Percentiles rank a stretch among this genome's conserved stretches.
These are phyloP conservation scores for Yueomyces sp. DNA, from an alignment of 1,139 yeast species.

Conservation along the genomic window DNA sequence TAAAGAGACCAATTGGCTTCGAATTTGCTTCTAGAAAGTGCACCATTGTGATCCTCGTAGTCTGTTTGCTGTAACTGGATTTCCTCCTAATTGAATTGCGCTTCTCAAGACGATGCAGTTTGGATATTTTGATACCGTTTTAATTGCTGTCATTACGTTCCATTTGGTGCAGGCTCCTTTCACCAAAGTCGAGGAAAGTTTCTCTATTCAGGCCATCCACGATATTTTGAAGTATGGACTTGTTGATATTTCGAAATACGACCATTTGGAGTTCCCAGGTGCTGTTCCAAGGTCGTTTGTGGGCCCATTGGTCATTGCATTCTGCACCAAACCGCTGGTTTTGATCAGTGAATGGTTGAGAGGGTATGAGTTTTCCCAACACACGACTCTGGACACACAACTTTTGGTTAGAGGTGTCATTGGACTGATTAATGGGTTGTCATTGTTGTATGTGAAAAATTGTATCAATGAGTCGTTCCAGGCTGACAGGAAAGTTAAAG, in stretches of 20 bases:
- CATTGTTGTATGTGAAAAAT: conserved; percentile 25
- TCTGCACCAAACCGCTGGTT: conserved; percentile 27
- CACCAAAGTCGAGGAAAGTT: conserved; percentile 91
- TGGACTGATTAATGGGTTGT: conserved; percentile 37
- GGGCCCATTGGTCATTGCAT: conserved; percentile 52
- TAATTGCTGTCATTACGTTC: conserved; percentile 26
- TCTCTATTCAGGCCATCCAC: conserved; percentile 80
- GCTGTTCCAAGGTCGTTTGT: conserved; percentile 79
- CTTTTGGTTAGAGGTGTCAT: conserved; percentile 37
- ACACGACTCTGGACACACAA: conserved; percentile 35
- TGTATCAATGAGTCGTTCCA: conserved; percentile 16
- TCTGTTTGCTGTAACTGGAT: no score
- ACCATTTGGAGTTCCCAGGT: conserved; percentile 75
- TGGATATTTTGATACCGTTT: conserved; percentile 16
- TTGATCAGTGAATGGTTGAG: conserved; percentile 9
- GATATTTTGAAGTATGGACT: conserved; percentile 63
- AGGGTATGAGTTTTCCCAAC: conserved; percentile 2
- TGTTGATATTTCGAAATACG: conserved; percentile 38
- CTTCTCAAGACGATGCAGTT: conserved; percentile 7
- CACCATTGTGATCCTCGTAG: no score
- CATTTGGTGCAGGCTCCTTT: conserved; percentile 55
- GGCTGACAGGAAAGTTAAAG: conserved; percentile 2
- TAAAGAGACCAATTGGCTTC: no score
- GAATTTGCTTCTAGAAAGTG: no score
- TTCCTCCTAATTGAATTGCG: no score